Conservation (phyloP, 1,284 basidiomycete species). For the Sanguinoderma infundibulare region DNA sequence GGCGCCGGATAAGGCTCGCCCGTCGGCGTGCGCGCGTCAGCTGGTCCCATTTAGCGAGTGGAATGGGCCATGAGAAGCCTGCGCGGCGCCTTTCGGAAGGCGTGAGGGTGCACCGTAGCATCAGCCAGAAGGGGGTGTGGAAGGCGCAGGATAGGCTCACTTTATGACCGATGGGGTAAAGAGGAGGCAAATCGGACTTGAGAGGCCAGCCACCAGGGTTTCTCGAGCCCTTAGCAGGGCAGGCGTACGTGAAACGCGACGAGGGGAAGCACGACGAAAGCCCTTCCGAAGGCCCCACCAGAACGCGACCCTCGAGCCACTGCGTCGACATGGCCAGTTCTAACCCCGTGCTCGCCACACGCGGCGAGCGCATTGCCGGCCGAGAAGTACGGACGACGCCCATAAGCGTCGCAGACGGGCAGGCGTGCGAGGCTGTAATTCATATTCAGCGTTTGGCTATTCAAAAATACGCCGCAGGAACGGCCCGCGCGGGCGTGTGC, state of each 20-base stretch:
- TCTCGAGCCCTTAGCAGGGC: background rate
- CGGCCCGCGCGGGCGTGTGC: background rate
- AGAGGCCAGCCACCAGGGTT: background rate
- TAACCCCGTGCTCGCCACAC: slow-evolving; percentile 2
- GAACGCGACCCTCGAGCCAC: too few relatives aligned
- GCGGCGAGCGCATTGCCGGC: background rate
- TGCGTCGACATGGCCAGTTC: background rate
- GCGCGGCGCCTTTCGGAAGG: background rate
- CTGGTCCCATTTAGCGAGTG: background rate
- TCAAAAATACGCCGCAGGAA: background rate
- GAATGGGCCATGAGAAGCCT: background rate
- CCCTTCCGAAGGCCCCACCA: too few relatives aligned
- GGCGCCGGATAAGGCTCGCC: background rate
- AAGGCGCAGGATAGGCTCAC: background rate
- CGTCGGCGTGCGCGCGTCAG: background rate
- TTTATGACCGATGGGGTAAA: background rate
- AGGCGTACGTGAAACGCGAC: background rate
- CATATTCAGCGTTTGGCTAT: slow-evolving; percentile 8
- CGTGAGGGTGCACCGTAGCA: background rate
- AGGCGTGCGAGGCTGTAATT: slow-evolving; percentile 1
- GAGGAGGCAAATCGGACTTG: background rate
- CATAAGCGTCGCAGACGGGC: background rate
- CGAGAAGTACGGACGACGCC: background rate
- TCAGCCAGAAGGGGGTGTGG: background rate
- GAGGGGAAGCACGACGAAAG: too few relatives aligned